Evolutionary conservation across 495 filamentous ascomycete genomes (phyloP).

Genomic region (Neohortaea acidophila): DNA sequence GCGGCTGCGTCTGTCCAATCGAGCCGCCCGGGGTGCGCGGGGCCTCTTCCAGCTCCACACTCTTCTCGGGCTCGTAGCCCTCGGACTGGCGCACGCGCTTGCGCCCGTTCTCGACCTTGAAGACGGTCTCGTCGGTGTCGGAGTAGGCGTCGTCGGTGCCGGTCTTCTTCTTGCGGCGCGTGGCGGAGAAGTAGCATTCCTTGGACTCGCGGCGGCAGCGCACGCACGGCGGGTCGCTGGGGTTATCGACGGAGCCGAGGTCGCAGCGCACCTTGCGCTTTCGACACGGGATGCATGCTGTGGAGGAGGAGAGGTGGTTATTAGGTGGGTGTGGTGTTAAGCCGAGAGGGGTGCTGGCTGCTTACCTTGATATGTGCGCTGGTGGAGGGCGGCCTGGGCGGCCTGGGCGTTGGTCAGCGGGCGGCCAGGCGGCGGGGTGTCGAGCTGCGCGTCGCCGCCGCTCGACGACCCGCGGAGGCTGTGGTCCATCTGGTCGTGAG

Average conservation of each 20-base stretch:
- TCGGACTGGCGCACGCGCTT: conserved; percentile 21
- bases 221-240: conserved; percentile 84
- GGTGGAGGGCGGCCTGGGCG: conserved; percentile 7
- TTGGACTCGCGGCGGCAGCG: conserved; percentile 86
- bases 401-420: not conserved
- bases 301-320: not conserved
- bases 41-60: conserved; percentile 22
- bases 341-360: not conserved
- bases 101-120: conserved; percentile 27
- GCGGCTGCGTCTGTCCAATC: conserved; percentile 40
- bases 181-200: conserved; percentile 94
- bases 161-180: conserved; percentile 70
- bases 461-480: too few species aligned
- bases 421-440: not conserved
- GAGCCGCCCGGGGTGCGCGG: conserved; percentile 50
- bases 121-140: conserved; percentile 39
- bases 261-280: conserved; percentile 89
- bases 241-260: conserved; percentile 84
- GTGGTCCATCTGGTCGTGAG: too few species aligned
- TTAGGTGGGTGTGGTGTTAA: not conserved
- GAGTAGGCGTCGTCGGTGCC: conserved; percentile 1
- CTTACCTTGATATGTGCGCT: conserved; percentile 19
- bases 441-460: conserved; percentile 8
- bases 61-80: not conserved
- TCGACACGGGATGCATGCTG: conserved; percentile 68